Conservation (phyloP, 2,329 filamentous ascomycete genomes). For the Fusarium nanum region DNA sequence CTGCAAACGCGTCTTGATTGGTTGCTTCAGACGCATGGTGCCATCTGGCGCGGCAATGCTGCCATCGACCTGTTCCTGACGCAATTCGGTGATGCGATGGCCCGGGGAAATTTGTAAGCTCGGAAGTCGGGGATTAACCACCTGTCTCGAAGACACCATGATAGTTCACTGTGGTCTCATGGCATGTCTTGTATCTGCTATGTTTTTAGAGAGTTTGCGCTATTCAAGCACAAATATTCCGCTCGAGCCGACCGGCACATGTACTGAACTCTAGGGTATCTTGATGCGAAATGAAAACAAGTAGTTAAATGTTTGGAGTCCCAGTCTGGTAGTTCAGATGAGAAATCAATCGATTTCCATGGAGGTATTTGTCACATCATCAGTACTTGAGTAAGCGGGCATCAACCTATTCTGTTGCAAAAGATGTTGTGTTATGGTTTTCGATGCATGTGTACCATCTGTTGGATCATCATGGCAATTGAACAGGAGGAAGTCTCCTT, state of each 20-base stretch:
- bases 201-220: neutral
- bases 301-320: too few relatives aligned
- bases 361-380: neutral
- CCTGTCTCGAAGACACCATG: constrained; percentile 9
- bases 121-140: constrained; percentile 33
- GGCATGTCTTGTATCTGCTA: neutral
- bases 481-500: too few relatives aligned
- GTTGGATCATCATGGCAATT: rapidly evolving
- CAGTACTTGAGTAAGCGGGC: rapidly evolving
- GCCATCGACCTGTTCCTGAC: constrained; percentile 45
- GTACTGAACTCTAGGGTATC: constrained; percentile 11
- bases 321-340: too few relatives aligned
- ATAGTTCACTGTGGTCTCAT: neutral
- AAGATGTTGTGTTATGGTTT: neutral
- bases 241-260: constrained; percentile 31
- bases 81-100: constrained; percentile 40
- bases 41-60: constrained; percentile 43
- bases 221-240: constrained; percentile 14
- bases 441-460: rapidly evolving
- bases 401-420: rapidly evolving
- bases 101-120: constrained; percentile 21
- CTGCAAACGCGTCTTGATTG: constrained; percentile 37
- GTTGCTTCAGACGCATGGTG: constrained; percentile 34
- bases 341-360: too few relatives aligned
- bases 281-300: neutral